phyloP scores from a whole-genome alignment of 148 eudicot species.

The Agrostemma githago region DNA sequence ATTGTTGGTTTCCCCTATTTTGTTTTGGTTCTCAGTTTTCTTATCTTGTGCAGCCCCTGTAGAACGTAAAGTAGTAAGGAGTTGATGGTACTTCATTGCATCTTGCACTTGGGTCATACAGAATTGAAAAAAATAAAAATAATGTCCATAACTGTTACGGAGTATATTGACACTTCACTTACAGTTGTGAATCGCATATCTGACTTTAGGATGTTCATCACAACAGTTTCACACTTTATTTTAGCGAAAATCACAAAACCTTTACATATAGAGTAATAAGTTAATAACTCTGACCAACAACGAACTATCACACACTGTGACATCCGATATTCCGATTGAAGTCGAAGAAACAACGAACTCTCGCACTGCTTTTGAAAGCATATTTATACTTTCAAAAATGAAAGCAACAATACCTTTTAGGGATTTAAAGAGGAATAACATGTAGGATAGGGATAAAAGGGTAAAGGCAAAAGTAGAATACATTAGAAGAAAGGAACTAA shows the following conservation, averaged over 20 bases:
- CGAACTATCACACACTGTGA: too few species aligned
- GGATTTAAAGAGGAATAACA: neutral
- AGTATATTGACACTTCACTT: neutral
- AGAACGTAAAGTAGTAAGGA: neutral
- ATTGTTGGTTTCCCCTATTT: conserved; percentile 39
- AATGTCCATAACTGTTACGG: neutral
- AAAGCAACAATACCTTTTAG: neutral
- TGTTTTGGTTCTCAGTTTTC: conserved; percentile 45
- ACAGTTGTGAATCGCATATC: neutral
- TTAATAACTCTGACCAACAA: too few species aligned
- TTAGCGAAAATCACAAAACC: too few species aligned
- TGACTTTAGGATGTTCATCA: too few species aligned
- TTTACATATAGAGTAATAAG: too few species aligned
- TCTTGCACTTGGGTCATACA: neutral
- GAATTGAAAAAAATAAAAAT: neutral
- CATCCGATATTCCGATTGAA: too few species aligned
- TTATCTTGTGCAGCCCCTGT: conserved; percentile 51
- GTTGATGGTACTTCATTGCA: neutral
- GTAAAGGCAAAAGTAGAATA: neutral
- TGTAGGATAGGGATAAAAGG: neutral
- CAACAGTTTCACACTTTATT: too few species aligned
- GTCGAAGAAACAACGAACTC: too few species aligned
- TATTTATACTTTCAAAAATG: too few species aligned
- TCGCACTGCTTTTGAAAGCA: neutral
- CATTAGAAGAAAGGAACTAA: neutral